Percentiles rank a stretch among this genome's conserved stretches.
These are phyloP conservation scores for Kitagawia praeruptora DNA, from an alignment of 129 eudicot species.

Conservation along the genomic window DNA sequence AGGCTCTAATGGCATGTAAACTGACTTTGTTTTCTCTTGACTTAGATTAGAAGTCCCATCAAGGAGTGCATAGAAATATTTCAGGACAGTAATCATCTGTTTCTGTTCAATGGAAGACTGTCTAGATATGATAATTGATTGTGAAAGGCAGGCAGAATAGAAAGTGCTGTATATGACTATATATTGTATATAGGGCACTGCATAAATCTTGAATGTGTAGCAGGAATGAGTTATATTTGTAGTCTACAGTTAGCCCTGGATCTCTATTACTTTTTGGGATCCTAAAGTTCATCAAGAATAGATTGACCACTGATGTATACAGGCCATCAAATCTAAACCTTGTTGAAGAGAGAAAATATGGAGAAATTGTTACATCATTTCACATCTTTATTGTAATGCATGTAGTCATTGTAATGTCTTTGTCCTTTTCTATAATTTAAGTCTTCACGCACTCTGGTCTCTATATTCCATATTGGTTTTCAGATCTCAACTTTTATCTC, in stretches of 20 bases:
- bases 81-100: slow-evolving; percentile 1
- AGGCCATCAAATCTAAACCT: neutral
- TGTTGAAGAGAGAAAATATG: neutral
- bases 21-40: slow-evolving; percentile 1
- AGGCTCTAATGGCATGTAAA: slow-evolving; percentile 1
- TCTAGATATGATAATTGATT: slow-evolving; percentile 16
- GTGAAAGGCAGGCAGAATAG: neutral
- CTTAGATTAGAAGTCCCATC: slow-evolving; percentile 10
- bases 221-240: neutral
- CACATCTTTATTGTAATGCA: neutral
- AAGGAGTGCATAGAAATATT: slow-evolving; percentile 1
- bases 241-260: neutral
- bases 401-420: slow-evolving; percentile 9
- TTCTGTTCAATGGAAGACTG: neutral
- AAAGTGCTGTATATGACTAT: neutral
- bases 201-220: slow-evolving; percentile 13
- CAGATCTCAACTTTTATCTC: neutral
- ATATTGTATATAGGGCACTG: neutral
- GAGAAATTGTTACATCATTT: slow-evolving; percentile 1
- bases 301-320: neutral
- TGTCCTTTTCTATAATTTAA: slow-evolving; percentile 12
- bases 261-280: neutral
- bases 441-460: neutral
- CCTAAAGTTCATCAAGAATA: neutral
- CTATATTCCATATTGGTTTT: neutral